phyloP scores from a whole-genome alignment of 2,329 filamentous ascomycete genomes.

The Hymenotorrendiella dingleyae region DNA sequence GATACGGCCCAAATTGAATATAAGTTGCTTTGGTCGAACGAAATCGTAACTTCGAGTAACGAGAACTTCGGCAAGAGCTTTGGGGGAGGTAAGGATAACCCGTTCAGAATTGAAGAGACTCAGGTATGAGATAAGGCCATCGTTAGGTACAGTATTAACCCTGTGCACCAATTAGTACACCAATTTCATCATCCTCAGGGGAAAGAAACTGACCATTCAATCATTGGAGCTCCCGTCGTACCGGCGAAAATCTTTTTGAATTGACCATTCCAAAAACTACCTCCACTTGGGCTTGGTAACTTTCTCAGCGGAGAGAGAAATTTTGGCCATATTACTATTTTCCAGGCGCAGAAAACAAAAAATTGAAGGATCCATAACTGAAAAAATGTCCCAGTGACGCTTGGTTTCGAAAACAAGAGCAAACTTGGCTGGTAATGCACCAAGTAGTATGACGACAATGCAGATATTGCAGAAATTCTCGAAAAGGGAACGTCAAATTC shows the following conservation, averaged over 20 bases:
- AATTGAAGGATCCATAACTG: conserved; percentile 36
- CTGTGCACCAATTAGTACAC: conserved; percentile 27
- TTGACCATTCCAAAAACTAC: conserved; percentile 42
- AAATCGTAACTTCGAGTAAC: conserved; percentile 66
- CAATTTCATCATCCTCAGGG: not conserved
- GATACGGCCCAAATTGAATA: conserved; percentile 52
- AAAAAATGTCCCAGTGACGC: conserved; percentile 34
- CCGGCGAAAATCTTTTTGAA: conserved; percentile 32
- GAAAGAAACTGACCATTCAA: conserved; percentile 29
- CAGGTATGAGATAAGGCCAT: conserved; percentile 64
- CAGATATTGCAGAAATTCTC: conserved; percentile 19
- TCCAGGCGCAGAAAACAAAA: conserved; percentile 34
- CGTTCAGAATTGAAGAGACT: conserved; percentile 57
- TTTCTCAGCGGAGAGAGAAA: conserved; percentile 52
- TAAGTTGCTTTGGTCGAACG: conserved; percentile 51
- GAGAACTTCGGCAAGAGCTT: conserved; percentile 64
- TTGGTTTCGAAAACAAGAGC: conserved; percentile 21
- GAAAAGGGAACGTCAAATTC: conserved; percentile 21
- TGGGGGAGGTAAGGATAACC: conserved; percentile 54
- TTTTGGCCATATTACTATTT: conserved; percentile 48
- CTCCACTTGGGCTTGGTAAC: conserved; percentile 44
- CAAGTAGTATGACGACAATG: conserved; percentile 18
- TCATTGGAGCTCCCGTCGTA: conserved; percentile 34
- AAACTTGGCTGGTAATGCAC: conserved; percentile 19
- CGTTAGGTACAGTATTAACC: conserved; percentile 56